phyloP scores from a whole-genome alignment of 1,139 yeast species.

The Wickerhamiella infanticola region DNA sequence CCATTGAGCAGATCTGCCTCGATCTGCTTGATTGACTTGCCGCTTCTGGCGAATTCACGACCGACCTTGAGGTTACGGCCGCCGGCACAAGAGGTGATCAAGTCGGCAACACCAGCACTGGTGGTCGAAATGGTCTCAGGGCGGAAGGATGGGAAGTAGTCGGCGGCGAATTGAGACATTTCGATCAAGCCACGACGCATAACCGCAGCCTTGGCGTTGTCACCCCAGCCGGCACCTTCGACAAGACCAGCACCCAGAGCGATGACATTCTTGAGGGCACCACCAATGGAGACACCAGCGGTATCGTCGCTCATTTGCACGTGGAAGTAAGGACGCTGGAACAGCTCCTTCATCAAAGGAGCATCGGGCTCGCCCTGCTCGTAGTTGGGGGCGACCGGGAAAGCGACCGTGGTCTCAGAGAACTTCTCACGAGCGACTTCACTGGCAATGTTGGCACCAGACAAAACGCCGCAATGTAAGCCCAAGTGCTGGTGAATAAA shows the following conservation, averaged over 20 bases:
- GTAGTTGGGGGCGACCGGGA: slow-evolving; percentile 48
- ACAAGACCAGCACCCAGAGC: slow-evolving; percentile 92
- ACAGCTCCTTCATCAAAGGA: slow-evolving; percentile 48
- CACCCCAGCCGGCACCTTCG: slow-evolving; percentile 96
- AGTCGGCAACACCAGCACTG: slow-evolving; percentile 92
- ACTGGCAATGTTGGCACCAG: slow-evolving; percentile 90
- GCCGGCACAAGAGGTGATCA: slow-evolving; percentile 91
- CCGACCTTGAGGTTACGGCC: slow-evolving; percentile 92
- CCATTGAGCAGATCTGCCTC: slow-evolving; percentile 78
- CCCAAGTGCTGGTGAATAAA: slow-evolving; percentile 63
- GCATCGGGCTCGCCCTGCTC: slow-evolving; percentile 62
- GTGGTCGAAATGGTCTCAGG: slow-evolving; percentile 77
- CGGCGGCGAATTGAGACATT: slow-evolving; percentile 68
- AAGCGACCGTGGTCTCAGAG: slow-evolving; percentile 93
- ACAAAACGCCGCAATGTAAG: slow-evolving; percentile 80
- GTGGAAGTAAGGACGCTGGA: slow-evolving; percentile 94
- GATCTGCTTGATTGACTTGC: slow-evolving; percentile 58
- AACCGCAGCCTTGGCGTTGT: slow-evolving; percentile 88
- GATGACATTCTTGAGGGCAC: slow-evolving; percentile 86
- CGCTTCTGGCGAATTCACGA: slow-evolving; percentile 41
- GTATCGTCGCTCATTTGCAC: slow-evolving; percentile 79
- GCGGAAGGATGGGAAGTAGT: slow-evolving; percentile 53
- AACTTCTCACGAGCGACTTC: slow-evolving; percentile 88
- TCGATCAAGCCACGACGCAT: slow-evolving; percentile 89
- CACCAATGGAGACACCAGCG: slow-evolving; percentile 87